Evolutionary conservation across 116 monocot genomes (phyloP), one percentile per base, ranked within the genome.

Genomic region (Posidonia oceanica): DNA sequence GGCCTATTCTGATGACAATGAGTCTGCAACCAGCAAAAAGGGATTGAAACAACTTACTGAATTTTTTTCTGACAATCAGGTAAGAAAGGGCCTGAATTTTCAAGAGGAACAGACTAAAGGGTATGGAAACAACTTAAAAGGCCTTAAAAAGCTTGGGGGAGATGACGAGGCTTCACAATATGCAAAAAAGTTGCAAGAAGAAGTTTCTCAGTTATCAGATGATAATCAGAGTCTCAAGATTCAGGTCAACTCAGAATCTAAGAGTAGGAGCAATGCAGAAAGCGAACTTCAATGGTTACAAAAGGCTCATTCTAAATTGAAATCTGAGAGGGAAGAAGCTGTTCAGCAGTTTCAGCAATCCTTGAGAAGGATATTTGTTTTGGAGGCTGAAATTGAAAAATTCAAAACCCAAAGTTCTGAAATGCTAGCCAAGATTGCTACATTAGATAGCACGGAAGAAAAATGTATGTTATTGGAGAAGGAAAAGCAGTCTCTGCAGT

Each of bases 271-370:
- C 29, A 75, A 89, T 73, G 77, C 71, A 68, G 73, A 79, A 75
- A 70, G 16, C 70, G 81, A 87, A 66, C 6, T 79, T 72, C 64
- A 62, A 61, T 69, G 36, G 13, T 66, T 84, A 13, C 73, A 75
- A 60, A 78, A 67, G 14, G 64, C 56, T 13, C 67, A 84, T 3
- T 74, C 73, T 58, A 71, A 66, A 53, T 66, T 80, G 21, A 70
- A 79, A 39, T 36, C 73, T 58, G 85, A 85, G 67, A 91, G 76
- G 75, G 85, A 91, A 52, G 78, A 72, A 54, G 62, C 83, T 68
- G 40, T 79, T 59, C 18, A 65, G 29, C 73, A 85, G 56, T 83
- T 75, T 67, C 73, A 74, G 78, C 44, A 67, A 38, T 83, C 72
- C n/a, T 17, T 71, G 39, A 81, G 80, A 69, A 84, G 68, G 72